These are phyloP conservation scores for Hyaloscypha hepaticicola DNA, from an alignment of 495 filamentous ascomycete genomes.

Conservation along the genomic window DNA sequence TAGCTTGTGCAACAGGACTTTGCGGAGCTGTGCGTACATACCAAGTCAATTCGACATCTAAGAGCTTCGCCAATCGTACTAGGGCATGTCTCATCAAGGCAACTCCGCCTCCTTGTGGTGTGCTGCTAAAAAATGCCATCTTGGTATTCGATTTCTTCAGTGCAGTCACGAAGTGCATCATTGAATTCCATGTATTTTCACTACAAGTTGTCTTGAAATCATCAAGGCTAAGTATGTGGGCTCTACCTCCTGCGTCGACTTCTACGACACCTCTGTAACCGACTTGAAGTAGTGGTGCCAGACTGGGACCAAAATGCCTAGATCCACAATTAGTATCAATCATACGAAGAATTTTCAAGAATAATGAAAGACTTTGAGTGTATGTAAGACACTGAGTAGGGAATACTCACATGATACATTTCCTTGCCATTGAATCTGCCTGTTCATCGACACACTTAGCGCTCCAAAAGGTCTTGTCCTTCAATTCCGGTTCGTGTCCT, in stretches of 20 bases:
- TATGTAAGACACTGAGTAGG: not conserved
- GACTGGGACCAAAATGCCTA: slow-evolving; percentile 75
- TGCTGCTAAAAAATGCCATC: slow-evolving; percentile 83
- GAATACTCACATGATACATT: slow-evolving; percentile 64
- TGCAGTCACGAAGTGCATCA: slow-evolving; percentile 63
- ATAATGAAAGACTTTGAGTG: not conserved
- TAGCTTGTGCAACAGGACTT: not conserved
- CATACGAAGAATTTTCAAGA: not conserved
- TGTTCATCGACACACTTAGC: slow-evolving; percentile 71
- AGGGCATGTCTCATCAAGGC: slow-evolving; percentile 87
- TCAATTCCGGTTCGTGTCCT: slow-evolving; percentile 19
- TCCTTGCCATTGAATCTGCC: slow-evolving; percentile 81
- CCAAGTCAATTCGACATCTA: slow-evolving; percentile 75
- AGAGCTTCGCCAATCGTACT: slow-evolving; percentile 64
- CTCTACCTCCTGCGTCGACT: slow-evolving; percentile 66
- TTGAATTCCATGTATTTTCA: slow-evolving; percentile 63
- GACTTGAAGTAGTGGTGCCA: slow-evolving; percentile 71
- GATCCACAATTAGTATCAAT: slow-evolving; percentile 8
- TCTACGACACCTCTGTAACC: slow-evolving; percentile 73
- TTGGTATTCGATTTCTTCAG: slow-evolving; percentile 66
- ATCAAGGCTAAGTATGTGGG: slow-evolving; percentile 57
- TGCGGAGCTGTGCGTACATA: slow-evolving; percentile 46
- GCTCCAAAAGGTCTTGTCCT: slow-evolving; percentile 49
- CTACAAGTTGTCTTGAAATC: slow-evolving; percentile 65
- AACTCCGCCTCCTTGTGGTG: slow-evolving; percentile 85